Conservation (phyloP, 176 grass and related monocot species). For the Eragrostis curvula region DNA sequence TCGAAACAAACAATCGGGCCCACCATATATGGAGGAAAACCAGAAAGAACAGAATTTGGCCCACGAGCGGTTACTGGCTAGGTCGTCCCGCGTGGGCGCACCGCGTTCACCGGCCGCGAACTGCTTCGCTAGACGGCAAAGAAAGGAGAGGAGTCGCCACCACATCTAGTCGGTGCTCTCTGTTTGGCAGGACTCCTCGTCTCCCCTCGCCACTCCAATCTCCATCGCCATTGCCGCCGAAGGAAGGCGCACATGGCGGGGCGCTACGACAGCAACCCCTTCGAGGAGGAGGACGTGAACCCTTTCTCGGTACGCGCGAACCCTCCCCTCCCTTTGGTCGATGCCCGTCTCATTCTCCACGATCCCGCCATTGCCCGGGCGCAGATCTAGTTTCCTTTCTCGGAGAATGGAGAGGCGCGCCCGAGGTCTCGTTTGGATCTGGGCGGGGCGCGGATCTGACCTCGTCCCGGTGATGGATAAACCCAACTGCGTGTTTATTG, state of each 20-base stretch:
- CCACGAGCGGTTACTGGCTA: conserved; percentile 35
- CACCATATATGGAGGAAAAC: background rate
- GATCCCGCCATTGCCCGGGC: conserved; percentile 20
- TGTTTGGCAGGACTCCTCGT: conserved; percentile 31
- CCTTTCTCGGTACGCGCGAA: conserved; percentile 81
- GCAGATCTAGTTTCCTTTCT: conserved; percentile 33
- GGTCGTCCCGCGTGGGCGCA: conserved; percentile 20
- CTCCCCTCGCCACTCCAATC: conserved; percentile 13
- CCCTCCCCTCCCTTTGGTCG: background rate
- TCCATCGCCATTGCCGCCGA: conserved; percentile 44
- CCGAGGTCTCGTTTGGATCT: conserved; percentile 31
- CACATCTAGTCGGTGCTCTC: conserved; percentile 27
- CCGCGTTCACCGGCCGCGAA: conserved; percentile 19
- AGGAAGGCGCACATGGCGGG: conserved; percentile 61
- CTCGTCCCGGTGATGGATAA: background rate
- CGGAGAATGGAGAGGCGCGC: background rate
- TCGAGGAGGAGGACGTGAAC: conserved; percentile 96
- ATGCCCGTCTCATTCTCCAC: background rate
- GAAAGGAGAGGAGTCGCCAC: conserved; percentile 17
- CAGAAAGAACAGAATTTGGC: conserved; percentile 2
- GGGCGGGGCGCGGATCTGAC: conserved; percentile 37
- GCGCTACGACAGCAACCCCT: conserved; percentile 87
- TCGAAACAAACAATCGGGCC: background rate
- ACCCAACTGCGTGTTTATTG: background rate
- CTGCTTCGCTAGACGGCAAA: conserved; percentile 29